Base-by-base conservation (phyloP, 805 yeast species). In the Komagataella kurtzmanii region DNA sequence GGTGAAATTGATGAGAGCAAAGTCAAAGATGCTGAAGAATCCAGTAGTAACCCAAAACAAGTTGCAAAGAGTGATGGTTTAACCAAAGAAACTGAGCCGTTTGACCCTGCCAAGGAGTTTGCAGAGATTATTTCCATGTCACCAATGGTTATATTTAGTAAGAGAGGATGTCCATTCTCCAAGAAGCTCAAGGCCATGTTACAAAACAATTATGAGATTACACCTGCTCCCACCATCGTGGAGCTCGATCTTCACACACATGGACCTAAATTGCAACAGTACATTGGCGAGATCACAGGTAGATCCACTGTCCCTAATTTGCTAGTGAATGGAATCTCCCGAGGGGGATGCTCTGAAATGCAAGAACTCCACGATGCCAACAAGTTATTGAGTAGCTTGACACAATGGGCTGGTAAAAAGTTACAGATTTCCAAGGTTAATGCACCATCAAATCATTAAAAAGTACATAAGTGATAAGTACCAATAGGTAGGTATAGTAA, bases 271-370 rank as follows among this genome's bases (percentile, higher is more conserved):
- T 73, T 93, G 54, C 97, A 90, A 66, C 77, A 71, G 17, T 83
- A 84, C 65, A 73, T 93, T 50, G 83, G 74, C 17, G 70, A 74
- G 50, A 65, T 75, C 52, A 80, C 96, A 3, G 95, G 93, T 6
- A 80, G 97, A 58, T 68, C 68, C 24, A 91, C 98, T 0, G 99
- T 93, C 12, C 99, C 99, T 23, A 93, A 93, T 62, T 77, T 93
- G 18, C 72, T 88, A 51, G 77, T 91, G 51, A 84, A 81, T 52
- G 84, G 85, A 7, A 64, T 75, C 23, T 82, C 91, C 49, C 75
- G 85, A 57, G 99, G 99, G 45, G 99, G 99, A 2, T 79, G 80
- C 45, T 97, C 88, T 64, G 97, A 90, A 52, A 79, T 93, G 64
- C 71, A 65, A 23, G 72, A 68, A 40, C 68, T 88, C 53, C 89